phyloP scores from a whole-genome alignment of 2,329 filamentous ascomycete species.

The Chaetomiaceae sp. region DNA sequence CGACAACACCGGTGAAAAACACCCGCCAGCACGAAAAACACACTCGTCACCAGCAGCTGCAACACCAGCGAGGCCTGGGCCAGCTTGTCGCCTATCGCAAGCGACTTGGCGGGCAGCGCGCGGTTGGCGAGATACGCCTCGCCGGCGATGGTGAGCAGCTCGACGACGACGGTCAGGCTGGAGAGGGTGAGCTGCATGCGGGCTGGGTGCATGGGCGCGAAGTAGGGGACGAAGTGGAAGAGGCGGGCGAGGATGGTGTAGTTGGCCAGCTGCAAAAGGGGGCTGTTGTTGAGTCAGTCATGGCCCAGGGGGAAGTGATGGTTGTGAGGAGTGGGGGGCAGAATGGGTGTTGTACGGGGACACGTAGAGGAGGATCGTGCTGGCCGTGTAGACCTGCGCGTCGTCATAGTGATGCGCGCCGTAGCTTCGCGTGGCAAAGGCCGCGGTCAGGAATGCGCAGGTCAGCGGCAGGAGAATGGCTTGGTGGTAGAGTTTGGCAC shows the following conservation, averaged over 20 bases:
- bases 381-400: not conserved
- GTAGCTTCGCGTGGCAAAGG: not conserved
- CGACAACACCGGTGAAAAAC: not conserved
- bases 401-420: not conserved
- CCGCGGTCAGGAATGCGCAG: not conserved
- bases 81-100: not conserved
- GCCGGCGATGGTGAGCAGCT: not conserved
- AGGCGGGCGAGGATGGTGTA: not conserved
- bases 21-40: not conserved
- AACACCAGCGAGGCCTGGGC: not conserved
- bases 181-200: not conserved
- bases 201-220: not conserved
- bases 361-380: not conserved
- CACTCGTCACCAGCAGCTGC: not conserved
- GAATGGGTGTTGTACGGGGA: not conserved
- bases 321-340: not conserved
- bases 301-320: not conserved
- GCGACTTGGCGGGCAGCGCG: not conserved
- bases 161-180: not conserved
- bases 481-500: not conserved
- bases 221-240: constrained; percentile 6
- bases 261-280: not conserved
- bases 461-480: not conserved
- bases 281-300: not conserved
- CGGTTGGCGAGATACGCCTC: not conserved